Evolutionary conservation across 2,329 filamentous ascomycete genomes (phyloP).

Genomic region (Calonectria hongkongensis): DNA sequence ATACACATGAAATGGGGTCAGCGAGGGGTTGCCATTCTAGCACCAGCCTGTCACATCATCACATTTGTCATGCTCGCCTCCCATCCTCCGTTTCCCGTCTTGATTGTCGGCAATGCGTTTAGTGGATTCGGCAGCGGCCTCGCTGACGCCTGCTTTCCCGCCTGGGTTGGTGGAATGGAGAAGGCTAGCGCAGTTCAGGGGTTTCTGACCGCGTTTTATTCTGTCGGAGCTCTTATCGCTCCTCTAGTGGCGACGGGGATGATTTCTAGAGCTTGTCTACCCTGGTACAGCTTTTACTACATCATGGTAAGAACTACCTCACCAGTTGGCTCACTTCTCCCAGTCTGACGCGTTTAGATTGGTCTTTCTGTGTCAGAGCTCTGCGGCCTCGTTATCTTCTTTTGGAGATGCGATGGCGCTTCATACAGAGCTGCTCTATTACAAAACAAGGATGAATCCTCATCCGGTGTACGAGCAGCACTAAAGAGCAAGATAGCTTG

Average conservation of each 20-base stretch:
- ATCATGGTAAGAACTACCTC: conserved; percentile 73
- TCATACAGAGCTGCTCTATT: not conserved
- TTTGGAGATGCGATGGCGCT: conserved; percentile 26
- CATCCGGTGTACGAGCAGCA: conserved; percentile 11
- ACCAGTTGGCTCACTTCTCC: conserved; percentile 67
- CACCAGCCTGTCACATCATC: conserved; percentile 75
- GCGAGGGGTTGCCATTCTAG: conserved; percentile 77
- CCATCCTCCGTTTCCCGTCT: conserved; percentile 81
- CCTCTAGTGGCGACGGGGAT: conserved; percentile 82
- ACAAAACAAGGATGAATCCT: not conserved
- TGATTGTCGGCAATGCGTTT: conserved; percentile 79
- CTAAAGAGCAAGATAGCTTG: conserved; percentile 24
- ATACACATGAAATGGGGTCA: conserved; percentile 55
- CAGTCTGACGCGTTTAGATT: not conserved
- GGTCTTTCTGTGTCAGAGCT: conserved; percentile 21
- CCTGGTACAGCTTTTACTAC: conserved; percentile 86
- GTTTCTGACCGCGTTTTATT: conserved; percentile 81
- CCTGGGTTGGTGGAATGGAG: conserved; percentile 78
- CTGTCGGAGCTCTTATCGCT: conserved; percentile 79
- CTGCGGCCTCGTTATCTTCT: conserved; percentile 21
- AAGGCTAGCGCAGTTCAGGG: conserved; percentile 82
- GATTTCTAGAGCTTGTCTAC: conserved; percentile 75
- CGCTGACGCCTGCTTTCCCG: conserved; percentile 74
- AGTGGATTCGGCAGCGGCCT: conserved; percentile 83
- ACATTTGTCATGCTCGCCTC: conserved; percentile 77